These are phyloP conservation scores for Xylaria sp. DNA, from an alignment of 2,329 filamentous ascomycete species.

Conservation along the genomic window DNA sequence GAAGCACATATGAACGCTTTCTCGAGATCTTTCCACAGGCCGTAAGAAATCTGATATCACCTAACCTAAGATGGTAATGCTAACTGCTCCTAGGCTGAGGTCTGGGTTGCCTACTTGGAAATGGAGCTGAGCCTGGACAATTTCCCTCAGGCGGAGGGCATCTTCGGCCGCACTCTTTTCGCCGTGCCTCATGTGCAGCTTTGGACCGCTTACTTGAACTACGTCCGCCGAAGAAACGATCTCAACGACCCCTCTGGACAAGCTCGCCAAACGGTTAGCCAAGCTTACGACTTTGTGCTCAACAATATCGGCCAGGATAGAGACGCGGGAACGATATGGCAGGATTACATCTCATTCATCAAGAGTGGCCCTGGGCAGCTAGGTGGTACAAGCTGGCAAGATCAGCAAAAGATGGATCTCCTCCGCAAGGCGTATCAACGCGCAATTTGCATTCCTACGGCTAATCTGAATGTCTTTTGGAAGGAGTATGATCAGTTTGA, in stretches of 20 bases:
- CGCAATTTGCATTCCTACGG: conserved; percentile 86
- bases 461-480: conserved; percentile 86
- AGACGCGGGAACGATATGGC: conserved; percentile 89
- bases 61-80: conserved; percentile 33
- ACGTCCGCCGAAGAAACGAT: conserved; percentile 91
- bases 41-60: conserved; percentile 67
- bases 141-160: conserved; percentile 79
- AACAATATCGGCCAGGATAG: conserved; percentile 90
- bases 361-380: conserved; percentile 86
- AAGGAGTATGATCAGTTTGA: conserved; percentile 98
- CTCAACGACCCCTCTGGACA: conserved; percentile 81
- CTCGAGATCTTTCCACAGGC: conserved; percentile 88
- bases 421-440: conserved; percentile 92
- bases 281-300: conserved; percentile 92
- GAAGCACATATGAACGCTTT: conserved; percentile 85
- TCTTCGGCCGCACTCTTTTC: conserved; percentile 84
- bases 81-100: conserved; percentile 75
- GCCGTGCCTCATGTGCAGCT: conserved; percentile 84
- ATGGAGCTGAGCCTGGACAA: conserved; percentile 92
- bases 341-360: conserved; percentile 94
- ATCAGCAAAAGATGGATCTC: conserved; percentile 97
- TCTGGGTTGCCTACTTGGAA: conserved; percentile 88
- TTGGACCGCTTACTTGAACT: conserved; percentile 94
- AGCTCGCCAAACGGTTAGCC: conserved; percentile 80
- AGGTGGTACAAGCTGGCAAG: conserved; percentile 91